A percentile compares a stretch with the other conserved stretches of the same genome.
These are phyloP conservation scores for Heliosperma pusillum DNA, from an alignment of 148 eudicot genomes.

Conservation along the genomic window DNA sequence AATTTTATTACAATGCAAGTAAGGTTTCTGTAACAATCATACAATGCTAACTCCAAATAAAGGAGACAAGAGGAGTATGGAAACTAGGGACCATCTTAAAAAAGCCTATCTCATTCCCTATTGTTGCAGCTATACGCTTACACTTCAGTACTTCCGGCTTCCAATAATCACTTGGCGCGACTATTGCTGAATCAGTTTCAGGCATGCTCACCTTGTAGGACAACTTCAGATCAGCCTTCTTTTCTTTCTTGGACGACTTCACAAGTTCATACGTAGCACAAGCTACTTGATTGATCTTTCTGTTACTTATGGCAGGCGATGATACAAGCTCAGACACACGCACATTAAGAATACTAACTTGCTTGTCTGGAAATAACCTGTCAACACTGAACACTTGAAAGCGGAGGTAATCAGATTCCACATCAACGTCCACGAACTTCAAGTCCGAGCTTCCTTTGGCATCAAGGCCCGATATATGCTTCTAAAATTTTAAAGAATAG, in stretches of 20 bases:
- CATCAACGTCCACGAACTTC: background rate
- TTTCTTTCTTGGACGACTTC: no score
- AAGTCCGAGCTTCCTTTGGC: background rate
- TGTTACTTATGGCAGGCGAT: background rate
- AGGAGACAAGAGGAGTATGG: background rate
- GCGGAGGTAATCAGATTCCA: background rate
- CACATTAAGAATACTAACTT: background rate
- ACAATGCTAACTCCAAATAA: no score
- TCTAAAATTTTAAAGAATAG: background rate
- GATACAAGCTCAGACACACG: background rate
- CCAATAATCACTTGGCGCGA: no score
- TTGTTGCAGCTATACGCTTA: no score
- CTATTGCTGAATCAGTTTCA: no score
- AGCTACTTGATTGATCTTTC: background rate
- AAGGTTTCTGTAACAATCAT: no score
- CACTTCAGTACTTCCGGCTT: no score
- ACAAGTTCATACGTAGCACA: background rate
- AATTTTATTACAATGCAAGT: no score
- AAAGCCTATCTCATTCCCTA: background rate
- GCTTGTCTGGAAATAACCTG: background rate
- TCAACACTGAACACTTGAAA: background rate
- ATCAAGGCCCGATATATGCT: background rate
- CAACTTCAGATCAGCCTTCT: background rate
- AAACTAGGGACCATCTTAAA: background rate
- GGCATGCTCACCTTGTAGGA: background rate